Evolutionary conservation across 495 filamentous ascomycete genomes (phyloP).

Genomic region (Annulohypoxylon moriforme): DNA sequence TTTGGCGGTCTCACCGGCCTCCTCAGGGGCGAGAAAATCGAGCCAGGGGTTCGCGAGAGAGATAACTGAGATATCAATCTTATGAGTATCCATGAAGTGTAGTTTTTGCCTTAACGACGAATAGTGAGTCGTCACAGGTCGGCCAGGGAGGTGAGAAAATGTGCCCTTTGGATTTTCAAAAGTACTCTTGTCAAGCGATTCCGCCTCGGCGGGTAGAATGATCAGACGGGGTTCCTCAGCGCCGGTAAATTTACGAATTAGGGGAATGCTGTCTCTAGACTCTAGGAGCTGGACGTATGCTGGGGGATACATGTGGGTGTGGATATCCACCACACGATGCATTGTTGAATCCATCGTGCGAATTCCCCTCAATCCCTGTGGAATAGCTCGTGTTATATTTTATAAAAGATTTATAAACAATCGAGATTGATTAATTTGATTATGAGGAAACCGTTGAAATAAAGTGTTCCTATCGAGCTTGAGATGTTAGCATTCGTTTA

Average conservation of each 20-base stretch:
- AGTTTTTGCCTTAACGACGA: conserved; percentile 78
- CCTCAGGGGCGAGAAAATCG: conserved; percentile 76
- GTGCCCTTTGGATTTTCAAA: conserved; percentile 49
- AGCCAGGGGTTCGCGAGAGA: conserved; percentile 97
- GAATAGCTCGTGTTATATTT: neutral
- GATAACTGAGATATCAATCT: conserved; percentile 84
- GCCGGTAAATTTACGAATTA: conserved; percentile 76
- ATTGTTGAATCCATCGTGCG: conserved; percentile 35
- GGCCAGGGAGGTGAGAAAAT: conserved; percentile 65
- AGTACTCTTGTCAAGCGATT: conserved; percentile 60
- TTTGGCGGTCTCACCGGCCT: conserved; percentile 70
- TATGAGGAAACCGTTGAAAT: neutral
- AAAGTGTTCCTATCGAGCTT: neutral
- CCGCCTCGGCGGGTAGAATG: conserved; percentile 76
- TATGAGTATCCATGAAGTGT: conserved; percentile 86
- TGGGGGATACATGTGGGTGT: conserved; percentile 94
- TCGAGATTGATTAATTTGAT: neutral
- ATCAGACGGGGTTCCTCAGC: conserved; percentile 75
- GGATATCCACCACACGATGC: conserved; percentile 78
- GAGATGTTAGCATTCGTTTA: neutral
- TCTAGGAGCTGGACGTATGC: conserved; percentile 84
- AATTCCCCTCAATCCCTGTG: neutral
- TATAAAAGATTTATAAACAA: too few species aligned
- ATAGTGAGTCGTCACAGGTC: conserved; percentile 81
- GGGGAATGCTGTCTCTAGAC: conserved; percentile 78